Percentiles rank a stretch among this genome's conserved stretches.
These are phyloP conservation scores for Talaromyces pinophilus DNA, from an alignment of 2,329 filamentous ascomycete genomes.

Conservation along the genomic window DNA sequence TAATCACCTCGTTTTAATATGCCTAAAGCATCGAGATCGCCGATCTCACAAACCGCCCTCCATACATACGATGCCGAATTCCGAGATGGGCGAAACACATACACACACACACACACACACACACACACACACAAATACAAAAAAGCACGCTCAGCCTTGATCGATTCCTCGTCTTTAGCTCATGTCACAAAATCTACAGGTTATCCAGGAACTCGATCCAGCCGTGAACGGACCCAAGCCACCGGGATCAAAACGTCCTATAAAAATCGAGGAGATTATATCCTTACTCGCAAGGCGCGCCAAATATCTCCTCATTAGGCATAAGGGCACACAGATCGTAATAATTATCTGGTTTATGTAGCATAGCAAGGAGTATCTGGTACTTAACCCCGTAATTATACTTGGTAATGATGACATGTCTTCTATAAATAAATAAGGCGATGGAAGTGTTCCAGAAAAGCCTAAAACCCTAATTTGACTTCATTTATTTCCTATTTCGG, in stretches of 20 bases:
- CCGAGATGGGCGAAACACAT: neutral
- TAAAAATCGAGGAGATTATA: neutral
- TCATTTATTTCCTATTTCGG: constrained; percentile 47
- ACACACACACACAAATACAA: neutral
- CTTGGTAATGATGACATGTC: neutral
- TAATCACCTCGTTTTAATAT: neutral
- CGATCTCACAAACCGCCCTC: neutral
- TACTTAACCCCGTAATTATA: neutral
- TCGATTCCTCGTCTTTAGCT: neutral
- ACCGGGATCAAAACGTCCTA: neutral
- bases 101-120: no score
- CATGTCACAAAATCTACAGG: neutral
- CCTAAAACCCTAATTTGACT: constrained; percentile 46
- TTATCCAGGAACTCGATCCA: neutral
- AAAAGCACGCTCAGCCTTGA: neutral
- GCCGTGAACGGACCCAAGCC: neutral
- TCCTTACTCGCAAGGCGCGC: neutral
- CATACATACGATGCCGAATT: neutral
- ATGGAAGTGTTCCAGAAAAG: constrained; percentile 16
- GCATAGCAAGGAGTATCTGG: neutral
- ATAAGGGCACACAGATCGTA: neutral
- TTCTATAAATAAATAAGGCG: constrained; percentile 3
- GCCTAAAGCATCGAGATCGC: neutral
- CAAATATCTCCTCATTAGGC: neutral
- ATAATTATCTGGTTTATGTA: neutral